Conservation (phyloP, 1,139 yeast species). For the Magnusiomyces suaveolens region DNA sequence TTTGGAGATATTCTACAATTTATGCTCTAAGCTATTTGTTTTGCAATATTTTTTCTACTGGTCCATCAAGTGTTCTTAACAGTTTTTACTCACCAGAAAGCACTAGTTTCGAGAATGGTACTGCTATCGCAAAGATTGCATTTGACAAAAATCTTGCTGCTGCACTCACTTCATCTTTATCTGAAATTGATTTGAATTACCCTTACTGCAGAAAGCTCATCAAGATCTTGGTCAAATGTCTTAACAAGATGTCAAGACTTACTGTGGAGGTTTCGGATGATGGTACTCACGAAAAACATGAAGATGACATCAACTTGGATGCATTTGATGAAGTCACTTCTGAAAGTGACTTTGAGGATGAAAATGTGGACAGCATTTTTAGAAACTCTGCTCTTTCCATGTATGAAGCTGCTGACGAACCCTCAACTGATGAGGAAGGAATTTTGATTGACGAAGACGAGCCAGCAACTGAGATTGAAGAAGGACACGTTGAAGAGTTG, state of each 20-base stretch:
- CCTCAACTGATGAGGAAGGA: slow-evolving; percentile 48
- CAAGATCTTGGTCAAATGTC: slow-evolving; percentile 48
- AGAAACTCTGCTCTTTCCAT: slow-evolving; percentile 85
- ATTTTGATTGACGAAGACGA: slow-evolving; percentile 35
- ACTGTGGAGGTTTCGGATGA: slow-evolving; percentile 27
- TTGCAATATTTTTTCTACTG: slow-evolving; percentile 24
- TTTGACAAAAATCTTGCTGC: slow-evolving; percentile 58
- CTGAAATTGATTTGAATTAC: slow-evolving; percentile 59
- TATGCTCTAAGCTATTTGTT: slow-evolving; percentile 49
- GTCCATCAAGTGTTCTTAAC: slow-evolving; percentile 25
- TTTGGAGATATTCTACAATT: slow-evolving; percentile 44
- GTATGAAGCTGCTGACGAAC: slow-evolving; percentile 77
- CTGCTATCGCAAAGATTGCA: slow-evolving; percentile 51
- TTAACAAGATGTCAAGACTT: slow-evolving; percentile 50
- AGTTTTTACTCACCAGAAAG: slow-evolving; percentile 33
- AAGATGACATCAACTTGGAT: slow-evolving; percentile 46
- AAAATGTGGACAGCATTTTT: slow-evolving; percentile 65
- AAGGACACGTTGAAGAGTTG: slow-evolving; percentile 28
- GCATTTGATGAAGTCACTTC: slow-evolving; percentile 15
- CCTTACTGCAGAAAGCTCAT: slow-evolving; percentile 56
- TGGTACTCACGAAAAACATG: slow-evolving; percentile 42
- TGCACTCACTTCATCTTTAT: slow-evolving; percentile 47
- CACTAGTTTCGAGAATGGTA: slow-evolving; percentile 42
- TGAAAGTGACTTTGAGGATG: slow-evolving; percentile 39
- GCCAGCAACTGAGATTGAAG: slow-evolving; percentile 23